Base-by-base conservation (phyloP, 257 asterid genomes). In the Salvia rosmarinus region DNA sequence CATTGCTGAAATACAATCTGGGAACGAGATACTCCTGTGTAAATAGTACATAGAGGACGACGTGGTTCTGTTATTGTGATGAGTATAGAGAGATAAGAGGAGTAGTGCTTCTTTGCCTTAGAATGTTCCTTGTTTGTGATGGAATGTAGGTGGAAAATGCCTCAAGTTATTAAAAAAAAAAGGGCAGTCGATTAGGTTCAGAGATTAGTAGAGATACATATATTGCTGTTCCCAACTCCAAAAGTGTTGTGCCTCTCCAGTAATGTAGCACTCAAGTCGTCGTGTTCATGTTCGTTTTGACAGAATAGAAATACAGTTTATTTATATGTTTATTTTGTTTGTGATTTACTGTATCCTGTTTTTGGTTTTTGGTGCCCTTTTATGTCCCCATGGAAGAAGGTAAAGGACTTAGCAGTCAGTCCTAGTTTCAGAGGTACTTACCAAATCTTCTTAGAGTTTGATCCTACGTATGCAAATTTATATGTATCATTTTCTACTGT, bases 41-140 rank as follows among this genome's bases (percentile, higher is more conserved):
- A 78, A 67, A 76, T 84, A 81, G 56, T 55, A 10, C 73, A 67
- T 64, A n/a, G 72, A 28, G 62, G 44, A 9, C 13, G 13, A 61
- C 58, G 42, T 42, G 73, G 46, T 35, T 69, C 14, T 39, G 44
- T 21, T 56, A 71, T 9, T 74, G 74, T 77, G 80, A 61, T 69
- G 14, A 35, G 56, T 44, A 23, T 35, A 71, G 75, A 49, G 55
- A 49, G 47, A 47, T 67, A 64, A n/a, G 71, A 69, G 19, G 16
- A 42, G 9, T 20, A 51, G 60, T 5, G 37, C 37, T 32, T 32
- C 19, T 60, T 61, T 1, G 17, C 50, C 14, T 8, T 43, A 20
- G 63, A 59, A 78, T 68, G 64, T 44, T 64, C 28, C 21, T 44
- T 66, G 28, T 20, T 64, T 47, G 35, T 59, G 16, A 43, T 17